Percentiles rank a stretch among this genome's conserved stretches.
Evolutionary conservation across 2,329 filamentous ascomycete genomes (phyloP).

Genomic region (Cladosporium sp.): DNA sequence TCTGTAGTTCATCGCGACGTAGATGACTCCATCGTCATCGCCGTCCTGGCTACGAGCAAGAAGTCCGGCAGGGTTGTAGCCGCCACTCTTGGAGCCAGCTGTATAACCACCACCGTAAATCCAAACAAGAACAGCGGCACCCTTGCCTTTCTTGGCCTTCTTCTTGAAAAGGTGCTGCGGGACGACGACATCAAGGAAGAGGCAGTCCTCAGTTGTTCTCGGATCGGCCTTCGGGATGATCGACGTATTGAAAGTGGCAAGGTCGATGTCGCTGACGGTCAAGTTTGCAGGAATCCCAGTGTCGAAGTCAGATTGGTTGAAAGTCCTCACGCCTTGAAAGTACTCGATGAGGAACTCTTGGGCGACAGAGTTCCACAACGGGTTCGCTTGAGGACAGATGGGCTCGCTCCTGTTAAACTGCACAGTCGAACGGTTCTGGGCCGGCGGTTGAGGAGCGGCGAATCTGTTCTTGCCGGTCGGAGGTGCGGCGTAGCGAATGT

Average conservation of each 20-base stretch:
- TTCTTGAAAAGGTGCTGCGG: constrained; percentile 34
- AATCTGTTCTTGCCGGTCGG: constrained; percentile 51
- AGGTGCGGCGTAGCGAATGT: constrained; percentile 54
- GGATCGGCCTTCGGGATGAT: constrained; percentile 16
- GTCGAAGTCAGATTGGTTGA: constrained; percentile 4
- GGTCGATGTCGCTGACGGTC: constrained; percentile 17
- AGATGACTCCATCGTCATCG: constrained; percentile 38
- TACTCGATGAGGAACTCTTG: constrained; percentile 31
- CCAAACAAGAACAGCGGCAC: constrained; percentile 38
- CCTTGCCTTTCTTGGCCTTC: constrained; percentile 22
- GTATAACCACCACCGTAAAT: constrained; percentile 50
- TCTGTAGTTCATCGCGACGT: constrained; percentile 47
- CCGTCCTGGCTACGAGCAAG: constrained; percentile 40
- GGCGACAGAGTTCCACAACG: constrained; percentile 41
- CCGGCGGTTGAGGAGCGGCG: constrained; percentile 39
- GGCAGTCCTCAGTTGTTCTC: constrained; percentile 36
- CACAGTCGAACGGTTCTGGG: constrained; percentile 41
- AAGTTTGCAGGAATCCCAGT: not conserved
- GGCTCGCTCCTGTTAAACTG: constrained; percentile 39
- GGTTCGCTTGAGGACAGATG: constrained; percentile 43
- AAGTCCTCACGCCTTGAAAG: constrained; percentile 26
- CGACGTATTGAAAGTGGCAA: constrained; percentile 17
- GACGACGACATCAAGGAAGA: constrained; percentile 38
- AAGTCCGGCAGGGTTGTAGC: constrained; percentile 37
- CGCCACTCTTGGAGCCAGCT: constrained; percentile 34